Conservation (phyloP, 495 filamentous ascomycete genomes). For the Aspergillus diversus region DNA sequence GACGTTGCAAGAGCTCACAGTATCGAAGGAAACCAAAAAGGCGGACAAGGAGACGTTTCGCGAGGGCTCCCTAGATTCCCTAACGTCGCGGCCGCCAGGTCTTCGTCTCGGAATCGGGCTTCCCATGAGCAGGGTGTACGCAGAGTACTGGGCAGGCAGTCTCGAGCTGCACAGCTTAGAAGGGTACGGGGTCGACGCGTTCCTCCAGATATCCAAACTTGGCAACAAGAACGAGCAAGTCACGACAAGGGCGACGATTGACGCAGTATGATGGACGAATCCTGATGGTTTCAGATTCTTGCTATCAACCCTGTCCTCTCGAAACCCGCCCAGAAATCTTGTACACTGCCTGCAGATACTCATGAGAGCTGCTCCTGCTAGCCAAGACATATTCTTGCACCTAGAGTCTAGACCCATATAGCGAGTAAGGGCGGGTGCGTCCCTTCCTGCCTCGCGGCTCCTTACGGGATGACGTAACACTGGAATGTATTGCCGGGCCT, state of each 20-base stretch:
- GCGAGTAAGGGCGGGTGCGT: not conserved
- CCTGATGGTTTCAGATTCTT: not conserved
- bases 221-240: conserved; percentile 99
- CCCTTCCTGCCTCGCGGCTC: too few relatives aligned
- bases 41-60: conserved; percentile 40
- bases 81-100: conserved; percentile 83
- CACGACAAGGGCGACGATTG: conserved; percentile 83
- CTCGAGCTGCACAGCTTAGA: conserved; percentile 92
- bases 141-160: conserved; percentile 97
- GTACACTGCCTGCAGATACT: conserved; percentile 6
- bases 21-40: conserved; percentile 34
- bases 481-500: conserved; percentile 3
- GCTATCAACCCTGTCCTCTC: not conserved
- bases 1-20: conserved; percentile 84
- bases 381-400: too few relatives aligned
- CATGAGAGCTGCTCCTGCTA: not conserved
- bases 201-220: conserved; percentile 94
- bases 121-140: conserved; percentile 92
- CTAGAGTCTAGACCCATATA: not conserved
- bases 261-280: conserved; percentile 67
- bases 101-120: conserved; percentile 91
- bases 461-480: conserved; percentile 26
- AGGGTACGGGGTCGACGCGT: conserved; percentile 97
- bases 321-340: not conserved
- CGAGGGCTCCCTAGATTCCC: conserved; percentile 70